A percentile compares a stretch with the other conserved stretches of the same genome.
phyloP scores from a whole-genome alignment of 495 filamentous ascomycete species.

The Xylaria palmicola region DNA sequence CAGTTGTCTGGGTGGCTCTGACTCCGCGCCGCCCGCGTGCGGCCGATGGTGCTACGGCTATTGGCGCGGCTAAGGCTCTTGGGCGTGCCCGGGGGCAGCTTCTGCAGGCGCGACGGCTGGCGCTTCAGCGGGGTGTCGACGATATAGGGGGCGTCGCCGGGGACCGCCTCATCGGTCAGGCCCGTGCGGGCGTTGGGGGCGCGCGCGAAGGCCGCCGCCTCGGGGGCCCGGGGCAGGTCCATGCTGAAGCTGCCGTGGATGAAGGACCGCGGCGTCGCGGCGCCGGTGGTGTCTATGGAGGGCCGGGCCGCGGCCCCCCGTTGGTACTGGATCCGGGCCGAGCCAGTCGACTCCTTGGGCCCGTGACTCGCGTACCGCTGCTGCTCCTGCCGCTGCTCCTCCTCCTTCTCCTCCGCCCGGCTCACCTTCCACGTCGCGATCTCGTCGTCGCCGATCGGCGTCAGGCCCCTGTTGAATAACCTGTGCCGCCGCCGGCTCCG shows the following conservation, averaged over 20 bases:
- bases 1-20: constrained; percentile 38
- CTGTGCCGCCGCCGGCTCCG: constrained; percentile 33
- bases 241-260: constrained; percentile 30
- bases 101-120: constrained; percentile 44
- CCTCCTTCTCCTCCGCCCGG: constrained; percentile 24
- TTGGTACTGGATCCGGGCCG: constrained; percentile 46
- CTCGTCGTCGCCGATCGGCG: constrained; percentile 53
- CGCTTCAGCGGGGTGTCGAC: constrained; percentile 39
- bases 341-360: constrained; percentile 39
- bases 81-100: constrained; percentile 36
- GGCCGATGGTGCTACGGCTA: constrained; percentile 23
- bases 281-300: constrained; percentile 1
- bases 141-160: constrained; percentile 49
- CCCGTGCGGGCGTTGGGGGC: constrained; percentile 50
- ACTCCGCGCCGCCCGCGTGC: constrained; percentile 42
- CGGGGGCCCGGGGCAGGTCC: constrained; percentile 44
- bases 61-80: constrained; percentile 21
- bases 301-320: constrained; percentile 24
- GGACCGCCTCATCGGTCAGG: constrained; percentile 49
- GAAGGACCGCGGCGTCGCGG: constrained; percentile 34
- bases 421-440: constrained; percentile 50
- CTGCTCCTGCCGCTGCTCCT: constrained; percentile 22
- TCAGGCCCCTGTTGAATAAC: constrained; percentile 43
- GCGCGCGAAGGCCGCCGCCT: constrained; percentile 39
- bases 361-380: constrained; percentile 24